Conservation (phyloP, 768 basidiomycete species). For the Terana coerulea region DNA sequence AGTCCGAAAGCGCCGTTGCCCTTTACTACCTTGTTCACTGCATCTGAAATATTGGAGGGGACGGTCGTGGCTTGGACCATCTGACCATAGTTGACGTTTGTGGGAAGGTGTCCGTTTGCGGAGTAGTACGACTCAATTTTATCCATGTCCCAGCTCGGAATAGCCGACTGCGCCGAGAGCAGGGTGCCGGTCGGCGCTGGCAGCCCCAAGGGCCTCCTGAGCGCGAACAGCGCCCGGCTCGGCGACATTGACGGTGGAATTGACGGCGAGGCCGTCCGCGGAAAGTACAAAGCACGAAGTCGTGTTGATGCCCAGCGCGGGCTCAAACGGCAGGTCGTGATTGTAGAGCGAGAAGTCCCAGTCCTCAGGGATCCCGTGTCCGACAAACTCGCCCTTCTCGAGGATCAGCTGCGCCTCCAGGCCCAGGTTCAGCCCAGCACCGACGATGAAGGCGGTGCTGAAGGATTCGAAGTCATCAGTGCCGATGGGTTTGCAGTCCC, state of each 20-base stretch:
- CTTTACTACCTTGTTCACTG: background rate
- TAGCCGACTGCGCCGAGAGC: conserved; percentile 2
- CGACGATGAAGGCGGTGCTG: conserved; percentile 6
- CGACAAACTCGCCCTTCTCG: background rate
- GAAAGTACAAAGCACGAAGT: conserved; percentile 5
- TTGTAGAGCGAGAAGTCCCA: background rate
- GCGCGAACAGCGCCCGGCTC: background rate
- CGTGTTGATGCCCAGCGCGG: conserved; percentile 1
- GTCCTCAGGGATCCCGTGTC: background rate
- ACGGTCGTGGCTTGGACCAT: conserved; percentile 9
- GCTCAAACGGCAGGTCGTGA: conserved; percentile 1
- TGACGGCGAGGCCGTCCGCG: background rate
- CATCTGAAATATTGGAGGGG: background rate
- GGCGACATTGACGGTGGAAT: background rate
- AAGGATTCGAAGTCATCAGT: conserved; percentile 12
- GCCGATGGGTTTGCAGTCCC: conserved; percentile 4
- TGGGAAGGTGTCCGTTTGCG: conserved; percentile 9
- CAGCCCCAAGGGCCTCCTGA: background rate
- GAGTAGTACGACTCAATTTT: conserved; percentile 13
- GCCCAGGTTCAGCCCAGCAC: background rate
- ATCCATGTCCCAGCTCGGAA: conserved; percentile 9
- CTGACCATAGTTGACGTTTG: conserved; percentile 11
- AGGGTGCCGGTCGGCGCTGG: conserved; percentile 9
- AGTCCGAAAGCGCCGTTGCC: background rate
- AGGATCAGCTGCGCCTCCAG: background rate